Base-by-base conservation (phyloP, 768 basidiomycete genomes). In the Candolleomyces eurysporus region DNA sequence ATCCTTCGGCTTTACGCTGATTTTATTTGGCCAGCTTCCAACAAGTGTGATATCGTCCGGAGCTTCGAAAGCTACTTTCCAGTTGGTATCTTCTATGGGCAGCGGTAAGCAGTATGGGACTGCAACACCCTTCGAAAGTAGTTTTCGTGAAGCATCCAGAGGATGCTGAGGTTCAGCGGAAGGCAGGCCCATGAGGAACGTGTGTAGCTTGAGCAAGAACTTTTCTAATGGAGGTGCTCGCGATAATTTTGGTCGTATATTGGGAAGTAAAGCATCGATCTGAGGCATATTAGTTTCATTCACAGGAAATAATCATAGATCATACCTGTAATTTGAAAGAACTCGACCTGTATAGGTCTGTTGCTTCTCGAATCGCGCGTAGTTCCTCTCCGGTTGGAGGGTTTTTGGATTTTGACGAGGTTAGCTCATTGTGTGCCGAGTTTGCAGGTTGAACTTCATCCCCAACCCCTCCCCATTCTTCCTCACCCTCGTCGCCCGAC, bases 11-110 rank as follows among this genome's bases (percentile, higher is more conserved):
- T 90, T 92, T 48, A 93, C 89, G 57, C 83, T 79, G 10, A 89
- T 78, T 66, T 88, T 86, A 62, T 91, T 90, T 0, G 87, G 84
- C 94, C 94, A 98, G 65, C 92, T 94, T 13, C 96, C 95, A 1
- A 88, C 87, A 3, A 98, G 73, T 6, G 84, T 78, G 19, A 96
- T 84, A 60, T 94, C 91, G 26, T 76, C 79, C 1, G 95, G 96
- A 48, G 79, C 82, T 64, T 90, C 86, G 67, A 91, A 97, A 0
- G 86, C 81, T 21, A 97, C 87, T 55, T 87, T 94, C 94, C 94
- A 97, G 59, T 95, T 94, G 0, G 88, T 86, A 40, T 92, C 90
- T 69, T 89, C 84, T 0, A 85, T 80, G 0, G 92, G 92, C 22
- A 84, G 75, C 0, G 94, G 93, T 0, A 81, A 67, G 1, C 86